phyloP scores from a whole-genome alignment of 306 rosid species.

The Cucumis hystrix region DNA sequence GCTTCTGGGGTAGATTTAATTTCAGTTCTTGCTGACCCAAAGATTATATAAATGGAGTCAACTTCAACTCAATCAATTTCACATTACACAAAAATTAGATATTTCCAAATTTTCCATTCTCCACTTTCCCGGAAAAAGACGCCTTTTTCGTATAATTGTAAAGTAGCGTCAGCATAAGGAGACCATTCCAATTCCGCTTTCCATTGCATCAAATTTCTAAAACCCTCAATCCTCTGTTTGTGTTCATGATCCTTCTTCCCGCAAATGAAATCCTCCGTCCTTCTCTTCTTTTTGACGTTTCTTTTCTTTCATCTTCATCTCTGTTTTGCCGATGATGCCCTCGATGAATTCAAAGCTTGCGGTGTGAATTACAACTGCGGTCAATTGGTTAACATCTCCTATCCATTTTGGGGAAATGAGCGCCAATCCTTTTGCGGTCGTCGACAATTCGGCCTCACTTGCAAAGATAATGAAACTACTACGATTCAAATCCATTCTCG shows the following conservation, averaged over 20 bases:
- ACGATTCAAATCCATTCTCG: neutral
- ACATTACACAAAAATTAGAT: neutral
- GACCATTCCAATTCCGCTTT: neutral
- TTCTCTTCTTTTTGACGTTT: neutral
- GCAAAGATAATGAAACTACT: neutral
- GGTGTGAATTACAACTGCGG: constrained; percentile 19
- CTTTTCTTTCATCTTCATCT: neutral
- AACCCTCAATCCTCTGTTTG: neutral
- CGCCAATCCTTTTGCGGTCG: neutral
- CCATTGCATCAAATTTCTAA: neutral
- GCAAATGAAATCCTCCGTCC: neutral
- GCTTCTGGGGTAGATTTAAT: neutral
- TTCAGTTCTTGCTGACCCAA: too few relatives aligned
- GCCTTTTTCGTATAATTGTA: too few relatives aligned
- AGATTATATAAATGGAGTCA: neutral
- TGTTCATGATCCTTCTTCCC: neutral
- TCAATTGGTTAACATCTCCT: neutral
- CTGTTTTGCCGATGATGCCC: neutral
- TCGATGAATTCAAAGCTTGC: neutral
- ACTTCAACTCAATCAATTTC: neutral
- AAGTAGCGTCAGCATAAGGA: neutral
- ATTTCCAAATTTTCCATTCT: neutral
- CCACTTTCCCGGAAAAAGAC: neutral
- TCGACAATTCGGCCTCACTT: neutral
- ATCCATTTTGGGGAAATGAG: constrained; percentile 24